Conservation (phyloP, 140 eudicot genomes). For the Oenanthe javanica region DNA sequence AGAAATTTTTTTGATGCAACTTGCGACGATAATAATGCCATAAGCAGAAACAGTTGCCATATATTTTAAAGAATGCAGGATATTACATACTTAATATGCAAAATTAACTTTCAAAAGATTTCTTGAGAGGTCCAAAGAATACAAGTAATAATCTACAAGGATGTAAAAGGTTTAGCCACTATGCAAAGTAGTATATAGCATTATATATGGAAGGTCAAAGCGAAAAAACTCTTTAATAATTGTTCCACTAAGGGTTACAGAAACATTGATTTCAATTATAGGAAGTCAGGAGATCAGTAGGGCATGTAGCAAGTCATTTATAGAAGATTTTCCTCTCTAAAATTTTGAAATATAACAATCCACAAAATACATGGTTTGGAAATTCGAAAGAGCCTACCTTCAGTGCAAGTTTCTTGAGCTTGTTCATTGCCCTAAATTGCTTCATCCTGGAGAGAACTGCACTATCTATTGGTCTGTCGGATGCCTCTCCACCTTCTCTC, state of each 20-base stretch:
- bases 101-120: background rate
- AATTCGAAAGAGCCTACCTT: constrained; percentile 36
- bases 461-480: constrained; percentile 80
- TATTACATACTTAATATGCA: background rate
- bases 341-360: background rate
- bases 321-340: background rate
- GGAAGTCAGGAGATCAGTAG: background rate
- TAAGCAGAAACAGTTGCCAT: background rate
- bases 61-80: background rate
- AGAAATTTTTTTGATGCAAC: background rate
- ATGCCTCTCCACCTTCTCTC: constrained; percentile 75
- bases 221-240: background rate
- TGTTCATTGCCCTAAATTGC: constrained; percentile 93
- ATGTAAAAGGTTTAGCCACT: background rate
- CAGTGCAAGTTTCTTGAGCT: constrained; percentile 81
- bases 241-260: background rate
- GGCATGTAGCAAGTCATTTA: background rate
- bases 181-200: background rate
- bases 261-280: too few relatives aligned
- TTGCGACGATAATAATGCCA: background rate
- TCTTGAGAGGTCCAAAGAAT: background rate
- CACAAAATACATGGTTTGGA: background rate
- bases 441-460: constrained; percentile 87
- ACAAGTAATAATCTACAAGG: background rate
- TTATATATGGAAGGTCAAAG: background rate